A percentile compares a stretch with the other conserved stretches of the same genome.
Conservation (phyloP, 2,329 filamentous ascomycete genomes). For the Aspergillus ochraceoroseus region DNA sequence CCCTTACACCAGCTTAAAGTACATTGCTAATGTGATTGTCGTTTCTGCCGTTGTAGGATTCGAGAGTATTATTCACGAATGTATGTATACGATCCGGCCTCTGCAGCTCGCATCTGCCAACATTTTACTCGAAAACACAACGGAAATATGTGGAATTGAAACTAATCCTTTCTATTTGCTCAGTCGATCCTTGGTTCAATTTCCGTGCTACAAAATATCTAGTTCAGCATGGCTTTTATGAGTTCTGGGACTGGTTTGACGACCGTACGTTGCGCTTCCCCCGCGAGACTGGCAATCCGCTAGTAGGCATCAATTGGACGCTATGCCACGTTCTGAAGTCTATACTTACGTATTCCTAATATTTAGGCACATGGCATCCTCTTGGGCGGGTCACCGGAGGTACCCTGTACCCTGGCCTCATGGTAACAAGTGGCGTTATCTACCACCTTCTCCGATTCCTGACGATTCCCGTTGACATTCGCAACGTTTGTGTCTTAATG, state of each 20-base stretch:
- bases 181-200: slow-evolving; percentile 99
- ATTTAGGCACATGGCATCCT: slow-evolving; percentile 83
- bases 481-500: slow-evolving; percentile 96
- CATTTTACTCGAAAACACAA: not conserved
- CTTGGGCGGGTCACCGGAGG: slow-evolving; percentile 96
- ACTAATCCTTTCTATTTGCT: slow-evolving; percentile 10
- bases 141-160: not conserved
- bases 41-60: slow-evolving; percentile 58
- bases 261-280: slow-evolving; percentile 60
- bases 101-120: slow-evolving; percentile 3
- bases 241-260: slow-evolving; percentile 99
- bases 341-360: no score
- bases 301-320: not conserved
- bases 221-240: slow-evolving; percentile 93
- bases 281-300: not conserved
- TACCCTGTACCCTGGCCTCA: slow-evolving; percentile 96
- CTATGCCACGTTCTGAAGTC: not conserved
- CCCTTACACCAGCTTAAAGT: no score
- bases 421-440: slow-evolving; percentile 97
- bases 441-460: slow-evolving; percentile 89
- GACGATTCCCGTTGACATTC: slow-evolving; percentile 90
- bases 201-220: slow-evolving; percentile 98
- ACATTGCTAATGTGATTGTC: not conserved
- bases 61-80: slow-evolving; percentile 99
- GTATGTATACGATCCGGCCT: slow-evolving; percentile 54